Percentiles rank a stretch among this genome's conserved stretches.
These are phyloP conservation scores for Xylariaceae sp. DNA, from an alignment of 2,329 filamentous ascomycete species.

Conservation along the genomic window DNA sequence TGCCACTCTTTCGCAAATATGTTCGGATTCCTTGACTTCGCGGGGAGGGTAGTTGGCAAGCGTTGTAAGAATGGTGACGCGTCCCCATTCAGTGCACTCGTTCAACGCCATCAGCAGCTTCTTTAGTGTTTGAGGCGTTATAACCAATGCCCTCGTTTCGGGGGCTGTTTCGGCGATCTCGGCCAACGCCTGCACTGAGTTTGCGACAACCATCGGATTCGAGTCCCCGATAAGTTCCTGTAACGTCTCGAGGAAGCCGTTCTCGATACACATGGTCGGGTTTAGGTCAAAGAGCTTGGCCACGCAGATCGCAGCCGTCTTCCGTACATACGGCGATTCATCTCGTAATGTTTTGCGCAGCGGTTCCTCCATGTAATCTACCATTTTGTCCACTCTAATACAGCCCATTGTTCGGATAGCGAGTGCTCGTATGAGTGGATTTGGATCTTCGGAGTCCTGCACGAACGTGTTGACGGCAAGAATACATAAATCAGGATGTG, in stretches of 20 bases:
- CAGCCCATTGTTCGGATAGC: constrained; percentile 98
- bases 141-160: constrained; percentile 79
- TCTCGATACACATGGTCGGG: constrained; percentile 86
- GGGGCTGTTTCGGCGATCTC: constrained; percentile 89
- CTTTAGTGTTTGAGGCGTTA: constrained; percentile 79
- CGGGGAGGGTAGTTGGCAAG: constrained; percentile 79
- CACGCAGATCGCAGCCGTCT: constrained; percentile 95
- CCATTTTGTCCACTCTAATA: constrained; percentile 98
- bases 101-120: constrained; percentile 95
- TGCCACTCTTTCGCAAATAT: constrained; percentile 93
- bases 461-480: constrained; percentile 98
- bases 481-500: constrained; percentile 96
- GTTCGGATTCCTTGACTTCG: constrained; percentile 95
- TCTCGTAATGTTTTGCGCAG: constrained; percentile 92
- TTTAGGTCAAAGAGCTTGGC: constrained; percentile 97
- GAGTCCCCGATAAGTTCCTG: constrained; percentile 96
- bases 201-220: constrained; percentile 98
- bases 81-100: constrained; percentile 97
- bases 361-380: constrained; percentile 99
- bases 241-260: constrained; percentile 87
- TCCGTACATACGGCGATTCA: constrained; percentile 96
- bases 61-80: constrained; percentile 87
- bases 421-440: constrained; percentile 87
- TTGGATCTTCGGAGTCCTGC: constrained; percentile 97
- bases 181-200: constrained; percentile 87